Conservation (phyloP, 805 yeast genomes). For the Starmerella tilneyi region DNA sequence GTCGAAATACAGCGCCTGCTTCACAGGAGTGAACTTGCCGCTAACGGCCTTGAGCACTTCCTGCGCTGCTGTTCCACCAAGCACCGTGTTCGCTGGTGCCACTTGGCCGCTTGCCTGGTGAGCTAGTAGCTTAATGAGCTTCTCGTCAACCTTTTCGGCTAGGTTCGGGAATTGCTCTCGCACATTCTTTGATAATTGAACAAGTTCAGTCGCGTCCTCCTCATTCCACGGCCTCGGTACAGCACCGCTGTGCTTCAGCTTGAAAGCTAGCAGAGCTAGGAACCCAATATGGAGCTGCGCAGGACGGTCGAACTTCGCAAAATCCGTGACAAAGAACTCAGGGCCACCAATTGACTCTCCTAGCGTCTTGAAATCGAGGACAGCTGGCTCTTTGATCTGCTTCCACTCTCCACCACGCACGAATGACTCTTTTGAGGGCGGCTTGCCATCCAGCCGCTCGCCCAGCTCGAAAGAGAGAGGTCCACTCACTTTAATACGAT, state of each 20-base stretch:
- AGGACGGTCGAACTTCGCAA: conserved; percentile 89
- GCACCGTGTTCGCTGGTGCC: conserved; percentile 78
- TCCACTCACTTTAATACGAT: conserved; percentile 73
- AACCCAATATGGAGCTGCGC: conserved; percentile 83
- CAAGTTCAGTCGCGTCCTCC: conserved; percentile 60
- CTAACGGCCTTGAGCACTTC: conserved; percentile 92
- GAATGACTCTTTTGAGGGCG: conserved; percentile 43
- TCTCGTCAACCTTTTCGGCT: conserved; percentile 51
- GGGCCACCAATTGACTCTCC: conserved; percentile 61
- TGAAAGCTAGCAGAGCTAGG: conserved; percentile 75
- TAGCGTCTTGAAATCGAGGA: conserved; percentile 53
- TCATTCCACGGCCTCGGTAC: conserved; percentile 70
- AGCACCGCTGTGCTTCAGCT: conserved; percentile 46
- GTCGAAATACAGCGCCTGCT: conserved; percentile 87
- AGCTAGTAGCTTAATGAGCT: conserved; percentile 59
- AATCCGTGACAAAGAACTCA: conserved; percentile 72
- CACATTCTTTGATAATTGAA: conserved; percentile 50
- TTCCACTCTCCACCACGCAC: conserved; percentile 80
- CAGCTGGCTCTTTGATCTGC: conserved; percentile 77
- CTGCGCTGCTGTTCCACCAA: conserved; percentile 92
- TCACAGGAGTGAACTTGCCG: conserved; percentile 87
- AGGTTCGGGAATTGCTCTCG: conserved; percentile 48
- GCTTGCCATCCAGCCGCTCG: conserved; percentile 36
- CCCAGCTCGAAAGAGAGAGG: conserved; percentile 85
- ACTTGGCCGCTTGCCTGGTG: conserved; percentile 86